phyloP scores from a whole-genome alignment of 257 asterid genomes.

The Solanum piurae region DNA sequence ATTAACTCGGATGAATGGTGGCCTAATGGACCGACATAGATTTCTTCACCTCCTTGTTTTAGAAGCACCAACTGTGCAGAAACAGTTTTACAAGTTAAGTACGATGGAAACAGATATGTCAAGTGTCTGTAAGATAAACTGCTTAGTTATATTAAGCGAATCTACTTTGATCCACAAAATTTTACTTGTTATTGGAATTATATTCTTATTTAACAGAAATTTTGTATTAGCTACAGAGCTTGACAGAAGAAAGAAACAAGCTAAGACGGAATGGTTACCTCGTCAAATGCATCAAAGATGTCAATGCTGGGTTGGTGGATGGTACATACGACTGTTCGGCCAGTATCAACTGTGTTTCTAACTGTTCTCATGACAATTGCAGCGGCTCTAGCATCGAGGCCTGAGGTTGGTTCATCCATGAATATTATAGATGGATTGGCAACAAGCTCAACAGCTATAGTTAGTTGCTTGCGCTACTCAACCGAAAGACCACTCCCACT shows the following conservation, averaged over 20 bases:
- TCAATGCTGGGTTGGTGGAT: conserved; percentile 15
- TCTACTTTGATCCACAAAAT: neutral
- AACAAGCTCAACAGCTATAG: conserved; percentile 17
- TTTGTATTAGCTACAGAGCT: neutral
- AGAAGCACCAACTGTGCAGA: conserved; percentile 51
- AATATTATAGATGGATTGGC: conserved; percentile 14
- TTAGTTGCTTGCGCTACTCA: conserved; percentile 11
- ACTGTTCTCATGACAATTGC: conserved; percentile 12
- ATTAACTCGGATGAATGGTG: conserved; percentile 47
- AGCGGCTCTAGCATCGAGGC: conserved; percentile 14
- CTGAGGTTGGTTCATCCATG: conserved; percentile 14
- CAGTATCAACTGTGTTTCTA: conserved; percentile 7
- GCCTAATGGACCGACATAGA: conserved; percentile 76
- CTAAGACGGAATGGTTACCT: neutral
- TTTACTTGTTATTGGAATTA: neutral
- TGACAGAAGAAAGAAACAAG: neutral
- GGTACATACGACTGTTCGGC: conserved; percentile 11
- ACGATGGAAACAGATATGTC: neutral
- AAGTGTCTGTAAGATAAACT: neutral
- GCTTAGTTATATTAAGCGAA: neutral
- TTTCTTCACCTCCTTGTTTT: conserved; percentile 77
- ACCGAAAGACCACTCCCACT: neutral
- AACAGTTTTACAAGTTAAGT: neutral
- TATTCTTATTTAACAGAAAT: neutral
- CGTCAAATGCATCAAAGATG: conserved; percentile 17